These are phyloP conservation scores for Chrysophaeum taylorii DNA, from an alignment of 352 stramenopile genomes.

Conservation along the genomic window DNA sequence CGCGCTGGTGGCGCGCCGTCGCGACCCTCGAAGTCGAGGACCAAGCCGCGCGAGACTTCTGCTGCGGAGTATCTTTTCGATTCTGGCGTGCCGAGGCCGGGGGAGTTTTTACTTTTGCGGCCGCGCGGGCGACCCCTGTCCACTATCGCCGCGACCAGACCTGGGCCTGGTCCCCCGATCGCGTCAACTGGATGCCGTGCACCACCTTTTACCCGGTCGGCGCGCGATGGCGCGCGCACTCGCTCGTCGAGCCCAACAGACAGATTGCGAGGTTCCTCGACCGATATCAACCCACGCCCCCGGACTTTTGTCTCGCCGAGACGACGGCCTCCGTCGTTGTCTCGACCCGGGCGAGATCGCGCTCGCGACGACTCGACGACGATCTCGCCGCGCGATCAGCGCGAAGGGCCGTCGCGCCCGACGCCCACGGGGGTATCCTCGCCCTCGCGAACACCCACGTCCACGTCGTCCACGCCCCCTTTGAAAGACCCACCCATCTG, in stretches of 20 bases:
- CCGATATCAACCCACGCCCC: not conserved
- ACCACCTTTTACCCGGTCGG: not conserved
- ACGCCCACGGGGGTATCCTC: conserved; percentile 4
- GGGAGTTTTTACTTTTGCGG: not conserved
- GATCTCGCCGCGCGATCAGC: not conserved
- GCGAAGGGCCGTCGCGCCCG: not conserved
- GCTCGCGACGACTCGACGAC: not conserved
- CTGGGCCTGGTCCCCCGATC: conserved; percentile 1
- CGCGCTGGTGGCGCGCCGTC: not conserved
- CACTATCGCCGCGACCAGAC: not conserved
- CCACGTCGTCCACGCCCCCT: conserved; percentile 5
- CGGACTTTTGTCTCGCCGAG: not conserved
- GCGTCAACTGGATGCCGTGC: not conserved
- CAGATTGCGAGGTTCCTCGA: conserved; percentile 3
- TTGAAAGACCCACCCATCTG: not conserved
- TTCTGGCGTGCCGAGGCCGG: not conserved
- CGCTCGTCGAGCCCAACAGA: not conserved
- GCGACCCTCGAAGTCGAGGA: not conserved
- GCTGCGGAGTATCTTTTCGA: not conserved
- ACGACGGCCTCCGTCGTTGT: not conserved
- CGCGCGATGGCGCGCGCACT: not conserved
- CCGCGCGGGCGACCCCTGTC: not conserved
- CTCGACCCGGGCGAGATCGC: not conserved
- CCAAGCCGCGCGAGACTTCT: not conserved
- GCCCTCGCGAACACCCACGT: conserved; percentile 1